These are phyloP conservation scores for Plasmodium ovale DNA, from an alignment of 169 alveolate species.

Conservation along the genomic window DNA sequence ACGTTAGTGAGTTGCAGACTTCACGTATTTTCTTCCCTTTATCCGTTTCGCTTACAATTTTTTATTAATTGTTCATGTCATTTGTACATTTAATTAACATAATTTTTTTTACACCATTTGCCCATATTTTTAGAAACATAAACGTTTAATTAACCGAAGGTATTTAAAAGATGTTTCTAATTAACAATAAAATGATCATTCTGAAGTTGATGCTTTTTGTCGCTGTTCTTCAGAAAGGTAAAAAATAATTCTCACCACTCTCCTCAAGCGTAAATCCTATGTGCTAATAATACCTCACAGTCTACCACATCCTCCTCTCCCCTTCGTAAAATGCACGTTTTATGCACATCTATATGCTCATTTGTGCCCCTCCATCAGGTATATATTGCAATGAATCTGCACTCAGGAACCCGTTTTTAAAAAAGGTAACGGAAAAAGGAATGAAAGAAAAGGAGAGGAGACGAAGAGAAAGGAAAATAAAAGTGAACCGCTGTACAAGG, in stretches of 20 bases:
- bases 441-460: not conserved
- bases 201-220: conserved; percentile 26
- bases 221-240: conserved; percentile 31
- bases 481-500: not conserved
- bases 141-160: not conserved
- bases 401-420: conserved; percentile 32
- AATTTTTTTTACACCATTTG: too few relatives aligned
- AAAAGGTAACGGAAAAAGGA: conserved; percentile 29
- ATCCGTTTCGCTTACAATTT: not conserved
- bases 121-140: not conserved
- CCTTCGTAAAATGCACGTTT: not conserved
- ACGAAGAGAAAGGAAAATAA: not conserved
- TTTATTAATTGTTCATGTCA: not conserved
- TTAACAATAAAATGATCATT: conserved; percentile 9
- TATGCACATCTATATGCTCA: not conserved
- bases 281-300: not conserved
- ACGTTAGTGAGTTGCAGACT: not conserved
- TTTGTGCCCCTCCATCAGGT: conserved; percentile 1
- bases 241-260: not conserved
- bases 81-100: not conserved
- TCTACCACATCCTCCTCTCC: not conserved
- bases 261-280: too few relatives aligned
- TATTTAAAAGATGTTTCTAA: conserved; percentile 44
- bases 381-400: conserved; percentile 15
- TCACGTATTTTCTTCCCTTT: not conserved